A percentile compares a stretch with the other conserved stretches of the same genome.
Evolutionary conservation across 805 yeast genomes (phyloP).

Genomic region (Wickerhamomyces chaumierensis): DNA sequence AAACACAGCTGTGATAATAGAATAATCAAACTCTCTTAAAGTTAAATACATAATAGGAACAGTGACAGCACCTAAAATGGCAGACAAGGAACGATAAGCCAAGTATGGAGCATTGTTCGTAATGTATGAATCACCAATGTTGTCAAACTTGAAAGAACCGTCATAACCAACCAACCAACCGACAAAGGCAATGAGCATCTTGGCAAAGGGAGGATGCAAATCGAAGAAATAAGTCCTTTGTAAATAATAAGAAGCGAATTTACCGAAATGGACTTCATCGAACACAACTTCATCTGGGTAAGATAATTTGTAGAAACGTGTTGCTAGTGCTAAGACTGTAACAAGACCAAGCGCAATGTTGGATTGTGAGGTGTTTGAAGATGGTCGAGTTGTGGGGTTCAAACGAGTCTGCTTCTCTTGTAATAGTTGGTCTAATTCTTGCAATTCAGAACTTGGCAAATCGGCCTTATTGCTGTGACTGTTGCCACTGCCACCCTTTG

Average conservation of each 20-base stretch:
- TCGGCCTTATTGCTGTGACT: too few relatives aligned
- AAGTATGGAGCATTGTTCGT: conserved; percentile 77
- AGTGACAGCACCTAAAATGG: conserved; percentile 70
- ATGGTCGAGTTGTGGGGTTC: too few relatives aligned
- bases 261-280: conserved; percentile 83
- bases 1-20: conserved; percentile 67
- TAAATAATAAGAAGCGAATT: conserved; percentile 74
- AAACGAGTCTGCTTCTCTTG: too few relatives aligned
- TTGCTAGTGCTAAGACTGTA: conserved; percentile 55
- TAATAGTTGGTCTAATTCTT: too few relatives aligned
- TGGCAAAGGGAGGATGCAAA: conserved; percentile 97
- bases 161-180: conserved; percentile 86
- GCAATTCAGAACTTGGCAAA: too few relatives aligned
- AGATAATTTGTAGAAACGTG: conserved; percentile 52
- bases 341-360: conserved; percentile 43
- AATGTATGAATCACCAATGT: conserved; percentile 74
- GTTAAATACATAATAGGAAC: conserved; percentile 79
- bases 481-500: too few relatives aligned
- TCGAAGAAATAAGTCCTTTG: conserved; percentile 91
- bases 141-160: conserved; percentile 87
- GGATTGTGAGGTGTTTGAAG: too few relatives aligned
- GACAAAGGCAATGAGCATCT: conserved; percentile 77
- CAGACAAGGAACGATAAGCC: conserved; percentile 70
- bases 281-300: conserved; percentile 69
- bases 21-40: conserved; percentile 74